A percentile compares a stretch with the other conserved stretches of the same genome.
Conservation (phyloP, 2,329 filamentous ascomycete genomes). For the Fusarium tjaetaba region DNA sequence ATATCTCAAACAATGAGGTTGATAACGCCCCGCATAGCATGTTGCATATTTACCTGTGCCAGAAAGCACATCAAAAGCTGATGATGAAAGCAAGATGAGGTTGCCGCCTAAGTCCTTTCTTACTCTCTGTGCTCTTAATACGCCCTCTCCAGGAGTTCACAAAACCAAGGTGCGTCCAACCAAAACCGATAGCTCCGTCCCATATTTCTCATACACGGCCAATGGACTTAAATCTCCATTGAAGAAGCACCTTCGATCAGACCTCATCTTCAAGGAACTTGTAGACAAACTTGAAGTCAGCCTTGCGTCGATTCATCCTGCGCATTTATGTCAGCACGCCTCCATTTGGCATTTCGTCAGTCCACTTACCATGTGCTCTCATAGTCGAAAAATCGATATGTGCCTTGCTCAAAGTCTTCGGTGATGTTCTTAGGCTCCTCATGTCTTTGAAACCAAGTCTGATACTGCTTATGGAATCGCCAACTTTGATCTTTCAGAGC, state of each 20-base stretch:
- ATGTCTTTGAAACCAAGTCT: slow-evolving; percentile 98
- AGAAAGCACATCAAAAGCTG: slow-evolving; percentile 28
- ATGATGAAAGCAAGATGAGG: slow-evolving; percentile 20
- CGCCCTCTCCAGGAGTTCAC: slow-evolving; percentile 15
- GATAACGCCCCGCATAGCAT: slow-evolving; percentile 27
- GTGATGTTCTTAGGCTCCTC: slow-evolving; percentile 99
- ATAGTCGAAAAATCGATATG: slow-evolving; percentile 99
- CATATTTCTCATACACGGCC: slow-evolving; percentile 16
- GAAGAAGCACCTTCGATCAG: slow-evolving; percentile 45
- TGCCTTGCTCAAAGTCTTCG: slow-evolving; percentile 98
- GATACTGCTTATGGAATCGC: slow-evolving; percentile 99
- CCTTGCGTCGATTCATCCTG: slow-evolving; percentile 99
- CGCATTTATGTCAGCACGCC: slow-evolving; percentile 27
- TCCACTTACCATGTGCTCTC: slow-evolving; percentile 92
- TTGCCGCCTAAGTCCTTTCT: slow-evolving; percentile 7
- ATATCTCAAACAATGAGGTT: slow-evolving; percentile 32
- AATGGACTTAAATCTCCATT: not conserved
- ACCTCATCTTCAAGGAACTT: slow-evolving; percentile 97
- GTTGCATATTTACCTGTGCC: slow-evolving; percentile 26
- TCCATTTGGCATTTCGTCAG: not conserved
- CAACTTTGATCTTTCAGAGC: slow-evolving; percentile 98
- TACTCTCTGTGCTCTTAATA: slow-evolving; percentile 19
- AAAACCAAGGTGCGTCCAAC: slow-evolving; percentile 36
- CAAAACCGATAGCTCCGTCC: slow-evolving; percentile 28
- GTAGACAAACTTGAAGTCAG: slow-evolving; percentile 98